A percentile compares a stretch with the other conserved stretches of the same genome.
Evolutionary conservation across 208 protist species (phyloP).

Genomic region (Acanthamoeba castellanii): DNA sequence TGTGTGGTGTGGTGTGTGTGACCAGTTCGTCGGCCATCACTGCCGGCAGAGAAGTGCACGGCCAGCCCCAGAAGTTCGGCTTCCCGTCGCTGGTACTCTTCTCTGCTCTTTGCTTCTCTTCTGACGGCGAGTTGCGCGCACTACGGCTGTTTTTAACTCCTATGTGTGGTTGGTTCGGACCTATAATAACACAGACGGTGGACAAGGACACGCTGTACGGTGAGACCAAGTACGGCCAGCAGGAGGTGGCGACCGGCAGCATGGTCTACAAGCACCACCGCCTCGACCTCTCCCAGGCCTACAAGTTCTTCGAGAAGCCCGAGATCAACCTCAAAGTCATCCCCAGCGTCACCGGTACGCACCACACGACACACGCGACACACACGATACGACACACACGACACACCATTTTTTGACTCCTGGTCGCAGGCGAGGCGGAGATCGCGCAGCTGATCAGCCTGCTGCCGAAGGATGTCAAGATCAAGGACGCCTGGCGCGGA

Average conservation of each 20-base stretch:
- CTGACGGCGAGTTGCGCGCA: neutral
- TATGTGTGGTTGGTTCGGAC: neutral
- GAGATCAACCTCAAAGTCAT: slow-evolving; percentile 74
- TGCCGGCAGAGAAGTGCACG: slow-evolving; percentile 30
- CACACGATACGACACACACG: neutral
- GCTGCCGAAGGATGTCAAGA: neutral
- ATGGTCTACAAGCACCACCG: slow-evolving; percentile 60
- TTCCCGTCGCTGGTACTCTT: slow-evolving; percentile 22
- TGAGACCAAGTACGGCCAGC: slow-evolving; percentile 23
- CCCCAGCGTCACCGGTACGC: slow-evolving; percentile 10
- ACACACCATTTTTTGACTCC: neutral
- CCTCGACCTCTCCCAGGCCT: neutral
- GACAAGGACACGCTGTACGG: slow-evolving; percentile 68
- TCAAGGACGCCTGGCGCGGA: neutral
- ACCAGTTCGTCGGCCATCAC: slow-evolving; percentile 46
- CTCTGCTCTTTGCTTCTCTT: neutral
- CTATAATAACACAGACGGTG: neutral
- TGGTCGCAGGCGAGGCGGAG: neutral
- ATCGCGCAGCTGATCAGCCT: slow-evolving; percentile 57
- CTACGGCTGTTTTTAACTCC: neutral
- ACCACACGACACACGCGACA: too few species aligned
- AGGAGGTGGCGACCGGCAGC: slow-evolving; percentile 19
- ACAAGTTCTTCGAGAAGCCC: slow-evolving; percentile 37
- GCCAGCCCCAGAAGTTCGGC: slow-evolving; percentile 72
- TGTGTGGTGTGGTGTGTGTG: neutral